Evolutionary conservation across 768 basidiomycete species (phyloP).

Genomic region (Tricholoma furcatifolium): DNA sequence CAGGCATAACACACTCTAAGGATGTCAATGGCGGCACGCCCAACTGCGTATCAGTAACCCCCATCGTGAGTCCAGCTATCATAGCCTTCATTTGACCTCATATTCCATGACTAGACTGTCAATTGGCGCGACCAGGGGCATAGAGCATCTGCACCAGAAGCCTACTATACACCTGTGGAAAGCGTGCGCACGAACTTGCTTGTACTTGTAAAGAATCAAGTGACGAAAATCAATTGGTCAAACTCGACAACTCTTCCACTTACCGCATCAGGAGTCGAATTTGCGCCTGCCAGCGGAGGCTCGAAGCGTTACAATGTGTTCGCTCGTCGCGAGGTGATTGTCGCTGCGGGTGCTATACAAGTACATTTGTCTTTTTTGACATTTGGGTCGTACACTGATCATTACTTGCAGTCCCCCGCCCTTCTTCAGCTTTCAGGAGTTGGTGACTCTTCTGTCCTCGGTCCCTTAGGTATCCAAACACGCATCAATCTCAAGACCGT

Average conservation of each 20-base stretch:
- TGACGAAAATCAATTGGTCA: constrained; percentile 43
- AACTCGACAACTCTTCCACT: constrained; percentile 30
- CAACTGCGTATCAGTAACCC: constrained; percentile 56
- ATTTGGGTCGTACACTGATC: too few relatives aligned
- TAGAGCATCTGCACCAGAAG: constrained; percentile 52
- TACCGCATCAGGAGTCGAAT: constrained; percentile 46
- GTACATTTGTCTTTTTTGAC: too few relatives aligned
- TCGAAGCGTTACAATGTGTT: constrained; percentile 37
- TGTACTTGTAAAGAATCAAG: constrained; percentile 43
- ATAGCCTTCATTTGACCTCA: not conserved
- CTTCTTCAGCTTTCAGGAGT: constrained; percentile 58
- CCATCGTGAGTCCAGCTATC: constrained; percentile 33
- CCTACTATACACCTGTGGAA: constrained; percentile 57
- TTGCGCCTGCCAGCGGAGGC: constrained; percentile 37
- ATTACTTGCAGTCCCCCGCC: constrained; percentile 34
- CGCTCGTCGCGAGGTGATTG: constrained; percentile 17
- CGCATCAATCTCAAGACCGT: constrained; percentile 48
- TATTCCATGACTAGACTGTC: constrained; percentile 30
- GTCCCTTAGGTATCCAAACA: constrained; percentile 44
- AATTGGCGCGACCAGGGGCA: constrained; percentile 49
- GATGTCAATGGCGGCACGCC: constrained; percentile 58
- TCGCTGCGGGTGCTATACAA: constrained; percentile 41
- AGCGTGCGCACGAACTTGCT: constrained; percentile 45
- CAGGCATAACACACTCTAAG: constrained; percentile 44
- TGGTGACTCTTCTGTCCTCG: constrained; percentile 46